A percentile compares a stretch with the other conserved stretches of the same genome.
Conservation (phyloP, 169 alveolate species). For the Condylostoma magnum region DNA sequence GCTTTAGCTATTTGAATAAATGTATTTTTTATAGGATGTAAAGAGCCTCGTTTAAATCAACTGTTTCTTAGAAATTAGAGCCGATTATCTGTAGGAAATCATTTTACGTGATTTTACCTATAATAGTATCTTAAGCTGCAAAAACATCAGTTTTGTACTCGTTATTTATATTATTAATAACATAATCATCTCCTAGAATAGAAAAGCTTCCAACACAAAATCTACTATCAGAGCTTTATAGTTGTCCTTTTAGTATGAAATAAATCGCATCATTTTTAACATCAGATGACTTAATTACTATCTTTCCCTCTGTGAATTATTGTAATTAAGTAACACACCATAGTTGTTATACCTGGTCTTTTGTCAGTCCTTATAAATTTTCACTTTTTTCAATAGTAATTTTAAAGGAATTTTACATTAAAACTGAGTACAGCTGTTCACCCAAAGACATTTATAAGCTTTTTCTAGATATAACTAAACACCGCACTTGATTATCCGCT, state of each 20-base stretch:
- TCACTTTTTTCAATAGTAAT: slow-evolving; percentile 39
- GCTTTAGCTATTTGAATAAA: slow-evolving; percentile 33
- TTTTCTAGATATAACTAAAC: slow-evolving; percentile 39
- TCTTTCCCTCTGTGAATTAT: background rate
- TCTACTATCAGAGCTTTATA: no score
- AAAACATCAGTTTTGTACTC: no score
- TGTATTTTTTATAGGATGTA: slow-evolving; percentile 31
- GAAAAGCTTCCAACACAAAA: no score
- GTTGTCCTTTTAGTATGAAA: no score
- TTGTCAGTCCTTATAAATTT: background rate
- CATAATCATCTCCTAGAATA: no score
- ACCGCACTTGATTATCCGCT: slow-evolving; percentile 44
- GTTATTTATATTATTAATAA: no score
- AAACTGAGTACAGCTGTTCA: slow-evolving; percentile 33
- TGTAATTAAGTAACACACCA: background rate
- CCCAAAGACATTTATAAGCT: slow-evolving; percentile 37
- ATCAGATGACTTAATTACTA: background rate
- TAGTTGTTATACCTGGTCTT: background rate
- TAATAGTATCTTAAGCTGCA: slow-evolving; percentile 2
- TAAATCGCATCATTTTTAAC: no score
- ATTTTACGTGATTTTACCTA: slow-evolving; percentile 41
- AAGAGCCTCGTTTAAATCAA: slow-evolving; percentile 31
- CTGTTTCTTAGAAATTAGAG: slow-evolving; percentile 43
- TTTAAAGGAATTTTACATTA: slow-evolving; percentile 31
- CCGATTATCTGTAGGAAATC: slow-evolving; percentile 46